Percentiles rank a stretch among this genome's conserved stretches.
Evolutionary conservation across 345 rosid species (phyloP).

Genomic region (Corchorus olitorius): DNA sequence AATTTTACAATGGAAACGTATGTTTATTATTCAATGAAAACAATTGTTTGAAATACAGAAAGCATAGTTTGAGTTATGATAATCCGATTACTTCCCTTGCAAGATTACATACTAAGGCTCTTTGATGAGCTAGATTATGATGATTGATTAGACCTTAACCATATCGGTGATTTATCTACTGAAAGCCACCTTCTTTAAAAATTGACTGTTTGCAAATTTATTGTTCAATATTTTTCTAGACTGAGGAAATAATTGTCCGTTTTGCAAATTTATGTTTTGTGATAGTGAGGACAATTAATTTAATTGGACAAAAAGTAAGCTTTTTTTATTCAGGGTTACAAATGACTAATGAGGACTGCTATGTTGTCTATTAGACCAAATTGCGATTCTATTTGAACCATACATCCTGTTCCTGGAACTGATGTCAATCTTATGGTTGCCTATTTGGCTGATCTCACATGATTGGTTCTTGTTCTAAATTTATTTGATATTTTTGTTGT

Average conservation of each 20-base stretch:
- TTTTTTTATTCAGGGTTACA: neutral
- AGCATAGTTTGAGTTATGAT: neutral
- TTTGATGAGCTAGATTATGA: neutral
- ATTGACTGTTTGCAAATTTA: neutral
- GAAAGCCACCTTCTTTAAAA: neutral
- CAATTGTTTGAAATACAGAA: neutral
- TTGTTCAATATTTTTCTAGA: neutral
- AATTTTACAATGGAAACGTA: conserved; percentile 61
- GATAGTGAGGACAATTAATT: neutral
- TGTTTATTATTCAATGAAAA: conserved; percentile 12
- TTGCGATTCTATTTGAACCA: neutral
- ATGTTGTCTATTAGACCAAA: neutral
- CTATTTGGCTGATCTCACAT: neutral
- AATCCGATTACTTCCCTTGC: neutral
- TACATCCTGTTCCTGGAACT: neutral
- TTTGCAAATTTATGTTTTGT: neutral
- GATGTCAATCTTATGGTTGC: neutral
- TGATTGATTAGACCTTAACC: neutral
- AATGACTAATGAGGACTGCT: neutral
- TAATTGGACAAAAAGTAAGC: neutral
- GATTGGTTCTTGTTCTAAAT: neutral
- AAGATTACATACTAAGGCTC: neutral
- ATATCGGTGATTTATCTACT: neutral
- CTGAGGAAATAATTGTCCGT: neutral
- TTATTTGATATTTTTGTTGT: neutral